These are phyloP conservation scores for Metschnikowia chrysomelidarum DNA, from an alignment of 805 yeast genomes.

Conservation along the genomic window DNA sequence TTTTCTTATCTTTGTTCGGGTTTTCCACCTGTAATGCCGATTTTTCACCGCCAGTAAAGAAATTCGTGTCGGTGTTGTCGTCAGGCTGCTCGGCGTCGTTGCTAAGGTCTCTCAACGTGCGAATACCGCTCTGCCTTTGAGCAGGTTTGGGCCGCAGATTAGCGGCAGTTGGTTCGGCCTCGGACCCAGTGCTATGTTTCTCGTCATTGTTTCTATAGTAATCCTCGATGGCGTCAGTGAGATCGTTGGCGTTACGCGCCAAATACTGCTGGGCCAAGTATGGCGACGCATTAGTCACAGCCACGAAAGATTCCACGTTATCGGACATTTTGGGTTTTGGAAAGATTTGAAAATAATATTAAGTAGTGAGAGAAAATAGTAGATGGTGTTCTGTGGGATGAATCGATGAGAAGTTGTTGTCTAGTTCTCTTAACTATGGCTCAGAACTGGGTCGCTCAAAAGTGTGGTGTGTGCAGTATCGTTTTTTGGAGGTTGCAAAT, in stretches of 20 bases:
- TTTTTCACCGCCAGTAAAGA: constrained; percentile 71
- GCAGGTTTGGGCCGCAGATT: constrained; percentile 4
- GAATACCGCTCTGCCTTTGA: constrained; percentile 26
- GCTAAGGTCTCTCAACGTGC: constrained; percentile 41
- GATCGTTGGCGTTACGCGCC: constrained; percentile 34
- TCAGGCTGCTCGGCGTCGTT: constrained; percentile 50
- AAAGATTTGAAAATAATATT: constrained; percentile 25
- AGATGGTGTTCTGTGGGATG: too few species aligned
- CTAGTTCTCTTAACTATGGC: too few species aligned
- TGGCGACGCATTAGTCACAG: constrained; percentile 34
- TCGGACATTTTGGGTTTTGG: constrained; percentile 34
- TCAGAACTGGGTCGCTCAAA: too few species aligned
- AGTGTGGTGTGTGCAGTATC: too few species aligned
- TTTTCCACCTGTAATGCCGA: constrained; percentile 79
- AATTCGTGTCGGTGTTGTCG: constrained; percentile 51
- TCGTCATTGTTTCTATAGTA: constrained; percentile 29
- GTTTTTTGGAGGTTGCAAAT: too few species aligned
- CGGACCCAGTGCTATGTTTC: constrained; percentile 4
- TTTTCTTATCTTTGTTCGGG: constrained; percentile 48
- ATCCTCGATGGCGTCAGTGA: constrained; percentile 42
- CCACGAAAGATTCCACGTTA: constrained; percentile 33
- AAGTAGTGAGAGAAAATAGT: too few species aligned
- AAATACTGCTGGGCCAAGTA: constrained; percentile 42
- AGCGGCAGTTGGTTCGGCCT: constrained; percentile 4
- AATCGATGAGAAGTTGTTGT: too few species aligned